Base-by-base conservation (phyloP, 345 rosid genomes). In the Gossypium bickii region DNA sequence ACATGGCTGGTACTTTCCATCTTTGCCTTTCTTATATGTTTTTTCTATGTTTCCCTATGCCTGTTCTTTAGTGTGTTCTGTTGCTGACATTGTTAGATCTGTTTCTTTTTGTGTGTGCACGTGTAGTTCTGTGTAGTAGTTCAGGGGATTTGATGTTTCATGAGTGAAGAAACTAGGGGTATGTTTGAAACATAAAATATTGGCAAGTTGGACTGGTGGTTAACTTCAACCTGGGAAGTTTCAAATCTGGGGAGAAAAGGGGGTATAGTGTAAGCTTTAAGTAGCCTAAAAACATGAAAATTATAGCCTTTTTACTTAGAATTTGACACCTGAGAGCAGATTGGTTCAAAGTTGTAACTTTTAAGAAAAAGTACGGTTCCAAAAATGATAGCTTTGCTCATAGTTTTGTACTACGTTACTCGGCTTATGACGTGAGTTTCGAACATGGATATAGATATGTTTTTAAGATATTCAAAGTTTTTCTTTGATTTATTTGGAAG, bases 1-100 rank as follows among this genome's bases (percentile, higher is more conserved):
- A 78, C 82, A 87, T 92, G 67, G 80, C 90, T 18, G 97, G 98
- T 94, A 85, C 49, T 25, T 10, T 22, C 34, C 55, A 22, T 64
- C 29, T 7, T 45, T 57, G 34, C 29, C 58, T 3, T 12, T 2
- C 41, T 2, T 68, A 11, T 12, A 10, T 57, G 10, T 45, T 38
- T 15, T 15, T 88, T 15, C 44, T 71, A 15, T 43, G 29, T 25
- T 65, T 29, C 1, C 3, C 10, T 25, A 25, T 20, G 18, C 48
- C 41, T 2, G 15, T 51, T 38, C 64, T 45, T 70, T 22, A 55
- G 17, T 20, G 60, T 9, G 18, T 70, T 58, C 2, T 67, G 53
- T 43, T 8, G 43, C 11, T 56, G 5, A 10, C 45, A 43, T 11
- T 55, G 63, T 38, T 57, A 16, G 72, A 60, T 70, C 52, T 27